Evolutionary conservation across 331 rosid genomes (phyloP).

Genomic region (Arachis monticola): DNA sequence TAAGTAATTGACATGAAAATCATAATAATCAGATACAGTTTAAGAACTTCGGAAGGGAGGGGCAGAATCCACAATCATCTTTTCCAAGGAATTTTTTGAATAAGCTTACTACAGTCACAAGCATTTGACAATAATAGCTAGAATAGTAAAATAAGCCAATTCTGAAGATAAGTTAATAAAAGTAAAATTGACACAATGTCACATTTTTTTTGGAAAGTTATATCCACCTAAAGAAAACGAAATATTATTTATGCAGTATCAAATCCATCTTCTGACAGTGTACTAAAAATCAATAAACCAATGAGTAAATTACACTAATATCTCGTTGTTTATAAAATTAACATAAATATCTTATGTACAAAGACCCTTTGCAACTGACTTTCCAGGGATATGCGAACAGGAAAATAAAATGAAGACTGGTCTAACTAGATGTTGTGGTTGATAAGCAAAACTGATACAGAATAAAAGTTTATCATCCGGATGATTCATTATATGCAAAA

Average conservation of each 20-base stretch:
- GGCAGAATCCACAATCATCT: slow-evolving; percentile 24
- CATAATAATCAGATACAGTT: neutral
- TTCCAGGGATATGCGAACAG: neutral
- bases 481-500: slow-evolving; percentile 17
- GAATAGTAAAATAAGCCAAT: slow-evolving; percentile 2
- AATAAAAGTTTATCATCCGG: too few relatives aligned
- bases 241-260: slow-evolving; percentile 8
- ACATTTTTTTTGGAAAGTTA: slow-evolving; percentile 5
- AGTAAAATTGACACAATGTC: neutral
- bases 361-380: neutral
- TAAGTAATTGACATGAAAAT: slow-evolving; percentile 42
- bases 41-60: neutral
- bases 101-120: slow-evolving; percentile 4
- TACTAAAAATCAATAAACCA: neutral
- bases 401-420: neutral
- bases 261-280: slow-evolving; percentile 9
- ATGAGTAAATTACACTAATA: neutral
- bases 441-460: neutral
- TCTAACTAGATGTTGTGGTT: neutral
- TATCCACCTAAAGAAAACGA: slow-evolving; percentile 7
- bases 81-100: slow-evolving; percentile 21
- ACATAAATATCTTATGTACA: neutral
- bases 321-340: neutral
- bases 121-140: slow-evolving; percentile 21
- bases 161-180: slow-evolving; percentile 8